Percentiles rank a stretch among this genome's conserved stretches.
phyloP scores from a whole-genome alignment of 1,139 yeast species.

The Pichia inconspicua region DNA sequence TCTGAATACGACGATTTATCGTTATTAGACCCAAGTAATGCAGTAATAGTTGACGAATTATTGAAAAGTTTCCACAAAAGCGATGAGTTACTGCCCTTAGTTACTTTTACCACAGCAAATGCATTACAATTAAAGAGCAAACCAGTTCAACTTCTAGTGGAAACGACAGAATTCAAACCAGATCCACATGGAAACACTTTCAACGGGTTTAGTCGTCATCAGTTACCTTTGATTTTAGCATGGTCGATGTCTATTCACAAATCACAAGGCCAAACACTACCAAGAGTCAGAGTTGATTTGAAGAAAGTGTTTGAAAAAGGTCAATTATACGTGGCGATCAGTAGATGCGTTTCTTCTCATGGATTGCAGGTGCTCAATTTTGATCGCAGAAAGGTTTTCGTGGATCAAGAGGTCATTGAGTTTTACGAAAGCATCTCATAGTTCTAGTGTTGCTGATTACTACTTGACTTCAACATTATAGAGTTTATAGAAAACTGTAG shows the following conservation, averaged over 20 bases:
- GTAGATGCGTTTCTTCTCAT: constrained; percentile 76
- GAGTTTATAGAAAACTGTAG: neutral
- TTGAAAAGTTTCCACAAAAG: constrained; percentile 10
- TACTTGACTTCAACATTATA: too few species aligned
- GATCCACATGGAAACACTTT: constrained; percentile 41
- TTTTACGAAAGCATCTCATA: constrained; percentile 31
- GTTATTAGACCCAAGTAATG: constrained; percentile 30
- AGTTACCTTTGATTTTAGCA: constrained; percentile 67
- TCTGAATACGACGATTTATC: constrained; percentile 23
- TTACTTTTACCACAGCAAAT: constrained; percentile 39
- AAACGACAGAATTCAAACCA: constrained; percentile 10
- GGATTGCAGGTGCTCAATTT: constrained; percentile 70
- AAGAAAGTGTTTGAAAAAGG: constrained; percentile 71
- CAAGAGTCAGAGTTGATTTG: constrained; percentile 68
- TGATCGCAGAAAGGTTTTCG: constrained; percentile 51
- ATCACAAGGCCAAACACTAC: constrained; percentile 86
- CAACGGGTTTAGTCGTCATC: constrained; percentile 34
- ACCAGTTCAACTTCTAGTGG: constrained; percentile 10
- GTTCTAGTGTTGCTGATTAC: neutral
- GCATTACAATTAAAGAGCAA: constrained; percentile 23
- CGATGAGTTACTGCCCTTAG: constrained; percentile 38
- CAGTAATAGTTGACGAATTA: constrained; percentile 30
- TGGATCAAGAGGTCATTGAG: constrained; percentile 55
- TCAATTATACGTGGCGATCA: constrained; percentile 83
- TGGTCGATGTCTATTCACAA: constrained; percentile 92